Evolutionary conservation across 495 filamentous ascomycete species (phyloP).

Genomic region (Penicillium desertorum): DNA sequence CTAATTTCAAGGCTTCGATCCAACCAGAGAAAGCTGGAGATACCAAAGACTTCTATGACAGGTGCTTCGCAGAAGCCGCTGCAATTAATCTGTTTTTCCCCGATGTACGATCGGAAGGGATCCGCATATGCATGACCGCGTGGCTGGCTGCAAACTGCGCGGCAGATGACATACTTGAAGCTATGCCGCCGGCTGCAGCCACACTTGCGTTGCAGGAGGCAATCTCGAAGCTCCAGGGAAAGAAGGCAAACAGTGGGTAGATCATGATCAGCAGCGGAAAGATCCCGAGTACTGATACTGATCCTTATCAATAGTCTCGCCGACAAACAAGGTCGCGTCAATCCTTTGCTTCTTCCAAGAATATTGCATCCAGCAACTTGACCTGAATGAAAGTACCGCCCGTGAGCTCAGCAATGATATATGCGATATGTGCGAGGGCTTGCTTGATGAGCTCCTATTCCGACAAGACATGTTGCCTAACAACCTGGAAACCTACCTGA

Average conservation of each 20-base stretch:
- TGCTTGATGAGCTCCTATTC: not conserved
- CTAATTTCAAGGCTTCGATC: constrained; percentile 5
- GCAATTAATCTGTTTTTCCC: constrained; percentile 6
- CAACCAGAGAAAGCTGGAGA: constrained; percentile 2
- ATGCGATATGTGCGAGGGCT: constrained; percentile 7
- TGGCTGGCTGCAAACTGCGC: constrained; percentile 8
- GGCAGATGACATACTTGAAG: constrained; percentile 1
- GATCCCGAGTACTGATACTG: not conserved
- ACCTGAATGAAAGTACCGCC: not conserved
- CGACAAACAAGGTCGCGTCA: not conserved
- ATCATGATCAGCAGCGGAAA: not conserved
- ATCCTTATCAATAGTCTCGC: not conserved
- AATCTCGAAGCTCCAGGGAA: not conserved
- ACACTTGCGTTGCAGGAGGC: not conserved
- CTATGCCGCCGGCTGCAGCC: not conserved
- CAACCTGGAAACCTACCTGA: not conserved
- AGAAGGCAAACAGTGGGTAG: not conserved
- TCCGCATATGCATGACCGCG: constrained; percentile 4
- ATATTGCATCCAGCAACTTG: constrained; percentile 1
- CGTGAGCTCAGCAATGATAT: constrained; percentile 1
- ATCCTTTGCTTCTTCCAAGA: constrained; percentile 3
- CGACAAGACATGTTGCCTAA: not conserved
- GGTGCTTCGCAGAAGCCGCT: constrained; percentile 2
- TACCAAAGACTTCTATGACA: constrained; percentile 7
- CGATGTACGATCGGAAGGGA: not conserved